Conservation (phyloP, 805 yeast genomes). For the Candida maris region DNA sequence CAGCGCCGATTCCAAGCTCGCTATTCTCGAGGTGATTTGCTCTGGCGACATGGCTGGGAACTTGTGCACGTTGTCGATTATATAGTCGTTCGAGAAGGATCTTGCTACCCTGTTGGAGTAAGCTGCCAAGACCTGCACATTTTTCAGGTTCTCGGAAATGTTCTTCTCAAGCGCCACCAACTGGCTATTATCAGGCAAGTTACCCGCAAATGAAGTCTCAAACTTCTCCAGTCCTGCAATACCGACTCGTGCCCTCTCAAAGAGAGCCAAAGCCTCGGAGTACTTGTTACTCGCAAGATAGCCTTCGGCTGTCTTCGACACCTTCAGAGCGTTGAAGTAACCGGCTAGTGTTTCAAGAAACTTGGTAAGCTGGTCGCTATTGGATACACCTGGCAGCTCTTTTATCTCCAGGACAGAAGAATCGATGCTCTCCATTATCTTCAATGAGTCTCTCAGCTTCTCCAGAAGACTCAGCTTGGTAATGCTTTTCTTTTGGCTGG, state of each 20-base stretch:
- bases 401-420: constrained; percentile 54
- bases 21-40: constrained; percentile 31
- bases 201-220: constrained; percentile 37
- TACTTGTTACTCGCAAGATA: constrained; percentile 39
- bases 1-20: constrained; percentile 33
- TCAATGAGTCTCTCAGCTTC: constrained; percentile 39
- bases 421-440: constrained; percentile 49
- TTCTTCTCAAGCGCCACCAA: constrained; percentile 24
- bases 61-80: constrained; percentile 29
- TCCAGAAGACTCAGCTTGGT: constrained; percentile 27
- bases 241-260: constrained; percentile 29
- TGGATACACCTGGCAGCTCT: constrained; percentile 90
- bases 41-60: constrained; percentile 27
- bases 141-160: constrained; percentile 21
- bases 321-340: constrained; percentile 45
- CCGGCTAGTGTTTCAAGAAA: constrained; percentile 49
- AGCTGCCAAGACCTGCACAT: constrained; percentile 47
- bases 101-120: constrained; percentile 32
- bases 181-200: constrained; percentile 37
- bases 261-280: constrained; percentile 46
- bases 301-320: constrained; percentile 41
- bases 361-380: constrained; percentile 64
- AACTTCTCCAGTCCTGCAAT: constrained; percentile 9
- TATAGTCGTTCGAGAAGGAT: constrained; percentile 15
- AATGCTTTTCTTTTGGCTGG: constrained; percentile 17